Base-by-base conservation (phyloP, 352 stramenopile genomes). In the Phytophthora ohioensis region DNA sequence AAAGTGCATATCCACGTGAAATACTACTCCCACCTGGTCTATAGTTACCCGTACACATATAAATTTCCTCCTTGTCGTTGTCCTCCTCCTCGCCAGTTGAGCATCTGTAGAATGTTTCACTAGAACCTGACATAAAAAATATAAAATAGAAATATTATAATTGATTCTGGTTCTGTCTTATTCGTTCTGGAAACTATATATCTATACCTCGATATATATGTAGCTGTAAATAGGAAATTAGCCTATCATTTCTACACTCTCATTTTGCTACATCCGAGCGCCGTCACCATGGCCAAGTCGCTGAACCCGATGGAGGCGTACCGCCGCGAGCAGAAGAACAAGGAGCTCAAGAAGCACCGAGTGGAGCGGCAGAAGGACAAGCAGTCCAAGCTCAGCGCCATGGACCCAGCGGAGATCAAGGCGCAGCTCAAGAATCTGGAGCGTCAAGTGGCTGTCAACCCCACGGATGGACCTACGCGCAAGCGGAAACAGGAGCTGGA, bases 401-500 rank as follows among this genome's bases (percentile, higher is more conserved):
- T 93, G 63, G 76, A 93, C 61, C 46, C 76, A 3, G 71, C 81
- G 6, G 81, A 91, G 58, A 67, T 93, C 56, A 75, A 75, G 34
- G 71, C 76, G 34, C 73, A 89, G 54, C 80, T 93, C 30, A 91
- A 92, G 64, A 82, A 77, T 21, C 63, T 92, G 34, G 83, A 92
- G 63, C 80, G 81, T 2, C 86, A 93, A 43, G 67, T 87, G 45
- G 66, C 84, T 27, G 69, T 73, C 30, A 91, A 92, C 32, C 82
- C 86, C 1, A 78, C 78, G n/a, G 84, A 93, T 47, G 86, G 86
- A 12, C 84, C 84, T 13, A 88, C 75, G 32, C 76, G 80, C 45
- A 92, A 93, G 73, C 82, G 82, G 58, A 93, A 93, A 62, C 84
- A 91, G 60, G 84, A 92, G 84, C 69, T 93, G 32, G 86, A 93